These are phyloP conservation scores for Mucor piriformis DNA, from an alignment of 371 early-diverging fungal genomes.

Conservation along the genomic window DNA sequence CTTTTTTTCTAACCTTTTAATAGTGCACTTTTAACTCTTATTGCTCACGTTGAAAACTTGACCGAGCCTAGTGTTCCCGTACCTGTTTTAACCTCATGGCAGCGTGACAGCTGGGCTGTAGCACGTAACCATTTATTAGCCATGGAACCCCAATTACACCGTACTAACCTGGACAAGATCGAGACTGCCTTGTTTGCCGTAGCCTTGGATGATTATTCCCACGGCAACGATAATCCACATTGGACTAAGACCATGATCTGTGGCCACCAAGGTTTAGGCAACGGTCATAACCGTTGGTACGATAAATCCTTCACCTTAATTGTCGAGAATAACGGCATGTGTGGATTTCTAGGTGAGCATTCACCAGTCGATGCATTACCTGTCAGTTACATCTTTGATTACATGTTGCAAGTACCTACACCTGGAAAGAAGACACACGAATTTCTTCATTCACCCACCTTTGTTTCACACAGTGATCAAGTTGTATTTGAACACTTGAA, in stretches of 20 bases:
- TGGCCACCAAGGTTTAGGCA: slow-evolving; percentile 36
- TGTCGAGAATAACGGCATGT: slow-evolving; percentile 72
- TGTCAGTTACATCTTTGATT: slow-evolving; percentile 67
- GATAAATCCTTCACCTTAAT: slow-evolving; percentile 78
- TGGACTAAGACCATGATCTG: slow-evolving; percentile 38
- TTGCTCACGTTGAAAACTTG: slow-evolving; percentile 48
- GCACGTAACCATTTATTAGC: slow-evolving; percentile 63
- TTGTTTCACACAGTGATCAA: background rate
- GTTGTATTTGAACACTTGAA: slow-evolving; percentile 36
- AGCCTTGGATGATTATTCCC: slow-evolving; percentile 71
- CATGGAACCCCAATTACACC: slow-evolving; percentile 51
- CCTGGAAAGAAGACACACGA: slow-evolving; percentile 9
- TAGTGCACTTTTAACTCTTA: slow-evolving; percentile 35
- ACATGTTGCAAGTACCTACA: slow-evolving; percentile 53
- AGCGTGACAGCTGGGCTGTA: slow-evolving; percentile 84
- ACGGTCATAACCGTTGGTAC: slow-evolving; percentile 89
- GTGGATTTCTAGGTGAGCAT: slow-evolving; percentile 80
- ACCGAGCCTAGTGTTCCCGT: slow-evolving; percentile 46
- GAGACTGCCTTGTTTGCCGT: slow-evolving; percentile 77
- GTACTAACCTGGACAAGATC: slow-evolving; percentile 53
- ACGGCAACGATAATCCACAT: slow-evolving; percentile 32
- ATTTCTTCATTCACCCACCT: slow-evolving; percentile 3
- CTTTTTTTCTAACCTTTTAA: too few species aligned
- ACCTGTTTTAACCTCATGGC: slow-evolving; percentile 80
- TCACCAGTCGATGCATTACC: slow-evolving; percentile 83